Conservation (phyloP, 768 basidiomycete species). For the Boletus huronensis region DNA sequence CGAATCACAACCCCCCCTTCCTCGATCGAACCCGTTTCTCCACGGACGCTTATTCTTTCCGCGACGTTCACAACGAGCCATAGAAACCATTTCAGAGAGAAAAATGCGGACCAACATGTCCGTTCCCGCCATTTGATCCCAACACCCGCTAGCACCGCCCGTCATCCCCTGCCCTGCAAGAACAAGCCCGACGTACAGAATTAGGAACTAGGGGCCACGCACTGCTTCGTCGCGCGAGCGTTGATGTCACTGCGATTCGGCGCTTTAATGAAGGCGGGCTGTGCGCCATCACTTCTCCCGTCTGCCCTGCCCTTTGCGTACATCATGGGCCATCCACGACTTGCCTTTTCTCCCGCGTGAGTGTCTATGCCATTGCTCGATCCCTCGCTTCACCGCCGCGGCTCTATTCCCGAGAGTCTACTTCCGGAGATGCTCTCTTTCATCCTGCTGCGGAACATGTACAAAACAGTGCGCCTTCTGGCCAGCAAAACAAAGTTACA, state of each 20-base stretch:
- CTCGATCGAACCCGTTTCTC: background rate
- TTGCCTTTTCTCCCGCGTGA: background rate
- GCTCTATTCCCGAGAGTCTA: background rate
- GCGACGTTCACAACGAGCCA: background rate
- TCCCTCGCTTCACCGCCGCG: background rate
- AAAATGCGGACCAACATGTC: background rate
- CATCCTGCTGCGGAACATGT: background rate
- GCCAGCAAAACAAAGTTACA: background rate
- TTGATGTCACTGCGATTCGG: background rate
- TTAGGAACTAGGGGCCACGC: slow-evolving; percentile 4
- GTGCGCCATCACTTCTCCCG: slow-evolving; percentile 5
- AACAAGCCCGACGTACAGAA: too few relatives aligned
- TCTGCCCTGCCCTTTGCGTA: background rate
- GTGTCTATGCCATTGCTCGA: too few relatives aligned
- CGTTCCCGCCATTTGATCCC: slow-evolving; percentile 3
- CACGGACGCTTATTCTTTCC: background rate
- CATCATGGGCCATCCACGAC: background rate
- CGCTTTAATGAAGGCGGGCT: slow-evolving; percentile 17
- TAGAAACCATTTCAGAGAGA: background rate
- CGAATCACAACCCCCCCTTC: background rate
- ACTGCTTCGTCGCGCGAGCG: slow-evolving; percentile 5
- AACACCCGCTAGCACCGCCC: slow-evolving; percentile 4
- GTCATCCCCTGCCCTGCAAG: background rate
- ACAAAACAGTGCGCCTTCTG: background rate
- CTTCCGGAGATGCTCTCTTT: background rate